Evolutionary conservation across 192 early-diverging fungal genomes (phyloP).

Genomic region (Coemansia sp.): DNA sequence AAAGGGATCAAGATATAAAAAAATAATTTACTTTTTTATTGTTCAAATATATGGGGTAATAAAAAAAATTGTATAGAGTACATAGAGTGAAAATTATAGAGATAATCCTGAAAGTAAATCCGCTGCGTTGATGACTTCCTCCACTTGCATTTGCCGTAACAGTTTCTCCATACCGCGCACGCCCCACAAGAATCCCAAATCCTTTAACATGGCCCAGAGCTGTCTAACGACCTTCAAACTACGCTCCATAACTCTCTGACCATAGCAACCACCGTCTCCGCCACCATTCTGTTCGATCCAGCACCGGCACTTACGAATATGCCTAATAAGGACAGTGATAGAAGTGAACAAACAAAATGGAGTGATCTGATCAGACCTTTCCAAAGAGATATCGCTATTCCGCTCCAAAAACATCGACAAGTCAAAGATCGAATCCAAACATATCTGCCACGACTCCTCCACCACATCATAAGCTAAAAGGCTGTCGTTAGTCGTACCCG

Average conservation of each 20-base stretch:
- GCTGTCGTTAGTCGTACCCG: constrained; percentile 46
- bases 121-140: constrained; percentile 39
- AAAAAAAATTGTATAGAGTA: not conserved
- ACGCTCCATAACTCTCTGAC: not conserved
- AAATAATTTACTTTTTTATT: too few species aligned
- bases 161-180: constrained; percentile 42
- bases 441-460: constrained; percentile 47
- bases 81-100: constrained; percentile 6
- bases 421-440: constrained; percentile 23
- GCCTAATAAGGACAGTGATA: constrained; percentile 46
- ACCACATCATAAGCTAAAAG: constrained; percentile 39
- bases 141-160: constrained; percentile 47
- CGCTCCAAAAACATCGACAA: constrained; percentile 34
- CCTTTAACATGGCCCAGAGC: constrained; percentile 46
- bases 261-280: not conserved
- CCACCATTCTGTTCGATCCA: constrained; percentile 1
- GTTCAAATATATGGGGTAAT: not conserved
- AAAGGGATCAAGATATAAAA: too few species aligned
- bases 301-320: constrained; percentile 43
- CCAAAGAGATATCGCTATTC: constrained; percentile 47
- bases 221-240: constrained; percentile 16
- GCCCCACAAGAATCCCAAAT: constrained; percentile 42
- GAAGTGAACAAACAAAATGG: constrained; percentile 42
- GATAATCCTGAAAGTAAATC: constrained; percentile 32
- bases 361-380: constrained; percentile 38